These are phyloP conservation scores for Solanum sejunctum DNA, from an alignment of 257 asterid species.

Conservation along the genomic window DNA sequence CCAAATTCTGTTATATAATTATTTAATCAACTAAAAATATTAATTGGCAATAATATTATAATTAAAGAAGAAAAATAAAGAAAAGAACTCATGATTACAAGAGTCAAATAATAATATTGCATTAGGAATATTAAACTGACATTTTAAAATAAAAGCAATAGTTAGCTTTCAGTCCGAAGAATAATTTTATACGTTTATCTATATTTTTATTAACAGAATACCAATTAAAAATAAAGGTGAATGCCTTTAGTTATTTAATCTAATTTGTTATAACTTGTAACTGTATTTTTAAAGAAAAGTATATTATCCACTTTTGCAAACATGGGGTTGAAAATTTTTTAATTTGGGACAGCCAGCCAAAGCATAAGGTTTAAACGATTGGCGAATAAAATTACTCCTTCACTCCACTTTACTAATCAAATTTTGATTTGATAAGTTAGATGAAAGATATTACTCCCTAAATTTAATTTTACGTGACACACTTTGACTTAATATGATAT, in stretches of 20 bases:
- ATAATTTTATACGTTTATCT: not conserved
- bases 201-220: not conserved
- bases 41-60: not conserved
- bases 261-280: not conserved
- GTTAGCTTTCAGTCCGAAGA: not conserved
- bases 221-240: not conserved
- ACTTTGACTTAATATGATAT: too few species aligned
- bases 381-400: not conserved
- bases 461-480: too few species aligned
- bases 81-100: not conserved
- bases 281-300: not conserved
- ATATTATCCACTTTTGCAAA: not conserved
- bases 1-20: not conserved
- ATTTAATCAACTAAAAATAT: not conserved
- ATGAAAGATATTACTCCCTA: too few species aligned
- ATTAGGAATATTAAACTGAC: not conserved
- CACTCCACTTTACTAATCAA: too few species aligned
- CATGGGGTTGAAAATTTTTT: not conserved
- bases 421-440: too few species aligned
- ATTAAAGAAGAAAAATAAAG: not conserved
- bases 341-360: not conserved
- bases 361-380: not conserved
- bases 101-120: not conserved
- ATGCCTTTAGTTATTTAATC: not conserved
- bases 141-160: not conserved